These are phyloP conservation scores for Camellia granthamiana DNA, from an alignment of 148 eudicot genomes.

Conservation along the genomic window DNA sequence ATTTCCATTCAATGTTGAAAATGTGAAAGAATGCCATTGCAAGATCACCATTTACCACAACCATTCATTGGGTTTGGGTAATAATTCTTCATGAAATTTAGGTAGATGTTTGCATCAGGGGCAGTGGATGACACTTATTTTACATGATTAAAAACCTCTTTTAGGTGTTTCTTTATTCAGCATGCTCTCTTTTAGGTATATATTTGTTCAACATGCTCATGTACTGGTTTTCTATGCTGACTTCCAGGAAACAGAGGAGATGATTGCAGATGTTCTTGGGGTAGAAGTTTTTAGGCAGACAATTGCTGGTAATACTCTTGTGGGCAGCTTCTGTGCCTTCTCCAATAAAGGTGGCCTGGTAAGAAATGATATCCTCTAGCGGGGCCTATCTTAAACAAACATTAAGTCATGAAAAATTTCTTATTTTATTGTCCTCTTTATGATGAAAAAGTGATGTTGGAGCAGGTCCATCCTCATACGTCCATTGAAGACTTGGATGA, in stretches of 20 bases:
- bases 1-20: too few relatives aligned
- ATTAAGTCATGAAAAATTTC: background rate
- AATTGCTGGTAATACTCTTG: conserved; percentile 86
- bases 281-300: conserved; percentile 94
- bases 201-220: background rate
- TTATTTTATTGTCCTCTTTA: background rate
- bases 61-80: too few relatives aligned
- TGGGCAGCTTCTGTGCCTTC: conserved; percentile 80
- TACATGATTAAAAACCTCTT: background rate
- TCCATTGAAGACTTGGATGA: conserved; percentile 93
- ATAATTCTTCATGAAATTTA: too few relatives aligned
- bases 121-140: background rate
- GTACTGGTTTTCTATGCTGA: background rate
- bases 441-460: conserved; percentile 12
- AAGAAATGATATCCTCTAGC: conserved; percentile 19
- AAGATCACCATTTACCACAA: too few relatives aligned
- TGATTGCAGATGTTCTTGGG: conserved; percentile 92
- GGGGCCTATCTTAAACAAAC: background rate
- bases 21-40: too few relatives aligned
- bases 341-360: conserved; percentile 95
- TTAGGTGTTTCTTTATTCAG: background rate
- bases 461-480: conserved; percentile 93
- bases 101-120: background rate
- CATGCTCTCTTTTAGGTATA: too few relatives aligned
- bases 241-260: conserved; percentile 87